Base-by-base conservation (phyloP, 495 filamentous ascomycete genomes). In the Aspergillus sparsus region DNA sequence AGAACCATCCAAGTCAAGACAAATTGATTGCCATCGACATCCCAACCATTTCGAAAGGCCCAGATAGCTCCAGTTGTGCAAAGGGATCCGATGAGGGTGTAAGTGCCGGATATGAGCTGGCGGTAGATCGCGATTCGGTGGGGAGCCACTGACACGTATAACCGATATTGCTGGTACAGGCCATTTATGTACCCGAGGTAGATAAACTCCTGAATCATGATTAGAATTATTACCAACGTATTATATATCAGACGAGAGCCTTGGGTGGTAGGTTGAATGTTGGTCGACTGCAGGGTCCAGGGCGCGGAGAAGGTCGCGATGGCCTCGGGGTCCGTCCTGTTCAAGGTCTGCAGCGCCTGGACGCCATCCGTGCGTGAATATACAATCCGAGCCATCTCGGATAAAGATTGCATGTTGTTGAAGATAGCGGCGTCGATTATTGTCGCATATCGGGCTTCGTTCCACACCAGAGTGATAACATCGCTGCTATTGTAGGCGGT, bases 151-250 rank as follows among this genome's bases (percentile, higher is more conserved):
- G 60, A 59, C 7, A 64, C 52, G 63, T 78, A 81, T 34, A 83
- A 65, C 11, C 78, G 74, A 66, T 79, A 80, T 49, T 74, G 65
- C 5, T 36, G 63, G 54, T 76, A 77, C 2, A 84, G 65, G 11
- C 73, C 74, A 46, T 76, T 76, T 58, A 75, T 55, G 63, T 54
- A 73, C 49, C 58, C 75, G 2, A 85, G 67, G 61, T 72, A 85
- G 71, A 83, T 83, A 68, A 85, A 85, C 55, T 82, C 75, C 52
- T 82, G 80, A 58, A 83, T 79, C 13, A 83, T 11, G 33, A 74
- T 70, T 3, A 80, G 62, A 57, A 83, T 75, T 21, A 83, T 76
- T 15, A 74, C 70, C 4, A 83, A 55, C 0, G 80, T 82, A 62
- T 85, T 85, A 70, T 81, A 82, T 58, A 83, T 71, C 0, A 77